These are phyloP conservation scores for Rhypophila decipiens DNA, from an alignment of 495 filamentous ascomycete species.

Conservation along the genomic window DNA sequence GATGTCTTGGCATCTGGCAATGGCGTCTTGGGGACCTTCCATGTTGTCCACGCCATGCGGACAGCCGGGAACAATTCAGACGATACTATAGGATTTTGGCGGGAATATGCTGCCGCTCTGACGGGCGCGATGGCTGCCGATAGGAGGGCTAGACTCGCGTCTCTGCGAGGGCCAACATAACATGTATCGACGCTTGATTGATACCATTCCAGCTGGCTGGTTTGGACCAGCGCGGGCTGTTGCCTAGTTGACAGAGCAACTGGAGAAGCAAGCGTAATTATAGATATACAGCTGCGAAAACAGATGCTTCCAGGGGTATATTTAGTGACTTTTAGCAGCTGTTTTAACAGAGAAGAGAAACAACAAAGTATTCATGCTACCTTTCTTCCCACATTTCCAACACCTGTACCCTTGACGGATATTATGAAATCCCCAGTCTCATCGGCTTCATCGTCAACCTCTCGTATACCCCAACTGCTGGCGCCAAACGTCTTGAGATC, in stretches of 20 bases:
- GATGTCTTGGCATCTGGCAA: slow-evolving; percentile 63
- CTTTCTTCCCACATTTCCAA: slow-evolving; percentile 94
- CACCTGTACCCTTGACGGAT: slow-evolving; percentile 86
- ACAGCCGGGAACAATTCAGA: slow-evolving; percentile 55
- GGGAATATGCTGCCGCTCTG: slow-evolving; percentile 41
- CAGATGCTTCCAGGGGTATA: no score
- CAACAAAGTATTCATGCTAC: slow-evolving; percentile 57
- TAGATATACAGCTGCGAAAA: not conserved
- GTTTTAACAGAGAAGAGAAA: not conserved
- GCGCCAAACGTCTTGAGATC: slow-evolving; percentile 81
- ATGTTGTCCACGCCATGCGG: slow-evolving; percentile 58
- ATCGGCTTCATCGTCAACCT: slow-evolving; percentile 58
- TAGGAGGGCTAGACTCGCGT: slow-evolving; percentile 31
- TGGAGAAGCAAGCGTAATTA: not conserved
- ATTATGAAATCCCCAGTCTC: slow-evolving; percentile 68
- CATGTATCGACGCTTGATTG: no score
- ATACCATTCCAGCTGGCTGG: no score
- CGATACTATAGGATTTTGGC: slow-evolving; percentile 39
- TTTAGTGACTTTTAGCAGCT: not conserved
- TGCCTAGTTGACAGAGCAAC: no score
- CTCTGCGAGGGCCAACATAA: no score
- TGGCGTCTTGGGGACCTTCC: slow-evolving; percentile 60
- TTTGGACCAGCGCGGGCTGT: not conserved
- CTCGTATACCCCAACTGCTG: slow-evolving; percentile 77
- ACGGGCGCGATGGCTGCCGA: slow-evolving; percentile 40